Evolutionary conservation across 2,329 filamentous ascomycete genomes (phyloP).

Genomic region (Elsinoe australis): DNA sequence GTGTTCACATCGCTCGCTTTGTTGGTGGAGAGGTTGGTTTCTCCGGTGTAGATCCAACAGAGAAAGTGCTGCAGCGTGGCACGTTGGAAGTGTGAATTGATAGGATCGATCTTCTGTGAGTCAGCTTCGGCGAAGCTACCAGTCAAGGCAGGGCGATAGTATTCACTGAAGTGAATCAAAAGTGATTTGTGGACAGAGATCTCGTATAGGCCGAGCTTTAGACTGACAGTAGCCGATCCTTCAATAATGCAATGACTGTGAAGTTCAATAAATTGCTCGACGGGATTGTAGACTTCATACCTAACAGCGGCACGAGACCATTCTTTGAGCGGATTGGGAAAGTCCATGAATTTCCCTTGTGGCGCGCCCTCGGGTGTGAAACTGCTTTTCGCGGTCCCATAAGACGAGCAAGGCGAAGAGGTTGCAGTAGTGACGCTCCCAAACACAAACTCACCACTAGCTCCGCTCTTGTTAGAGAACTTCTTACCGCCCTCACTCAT

Average conservation of each 20-base stretch:
- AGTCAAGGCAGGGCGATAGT: not conserved
- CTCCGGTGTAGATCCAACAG: not conserved
- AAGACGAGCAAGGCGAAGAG: no score
- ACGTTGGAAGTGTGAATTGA: not conserved
- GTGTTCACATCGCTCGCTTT: not conserved
- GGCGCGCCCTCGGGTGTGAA: no score
- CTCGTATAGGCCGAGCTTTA: not conserved
- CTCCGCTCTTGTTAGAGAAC: no score
- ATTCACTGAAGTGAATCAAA: conserved; percentile 3
- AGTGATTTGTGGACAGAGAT: conserved; percentile 2
- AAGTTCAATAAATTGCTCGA: not conserved
- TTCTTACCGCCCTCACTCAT: no score
- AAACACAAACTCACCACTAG: no score
- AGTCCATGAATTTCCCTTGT: no score
- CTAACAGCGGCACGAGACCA: no score
- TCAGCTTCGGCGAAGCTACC: not conserved
- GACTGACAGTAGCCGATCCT: not conserved
- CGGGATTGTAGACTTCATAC: no score
- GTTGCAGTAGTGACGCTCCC: no score
- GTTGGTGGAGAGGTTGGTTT: not conserved
- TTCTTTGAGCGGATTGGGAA: no score
- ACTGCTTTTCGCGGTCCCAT: no score
- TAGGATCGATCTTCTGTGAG: not conserved
- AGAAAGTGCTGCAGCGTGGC: not conserved
- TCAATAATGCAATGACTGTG: not conserved